These are phyloP conservation scores for Talaromyces sp. DNA, from an alignment of 2,329 filamentous ascomycete species.

Conservation along the genomic window DNA sequence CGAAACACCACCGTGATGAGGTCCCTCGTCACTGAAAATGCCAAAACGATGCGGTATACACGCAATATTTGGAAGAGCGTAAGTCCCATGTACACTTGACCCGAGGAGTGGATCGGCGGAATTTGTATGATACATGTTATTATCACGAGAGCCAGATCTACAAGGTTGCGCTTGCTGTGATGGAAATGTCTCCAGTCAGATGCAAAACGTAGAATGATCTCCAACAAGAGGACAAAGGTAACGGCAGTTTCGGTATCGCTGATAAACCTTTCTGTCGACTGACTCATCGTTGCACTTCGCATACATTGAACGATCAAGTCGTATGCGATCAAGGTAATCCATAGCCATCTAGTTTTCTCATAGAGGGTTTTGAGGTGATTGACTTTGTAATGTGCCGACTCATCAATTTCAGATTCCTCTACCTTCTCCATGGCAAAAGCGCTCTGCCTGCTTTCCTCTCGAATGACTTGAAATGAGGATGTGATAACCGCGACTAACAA, in stretches of 20 bases:
- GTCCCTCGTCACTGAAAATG: constrained; percentile 79
- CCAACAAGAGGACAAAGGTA: constrained; percentile 72
- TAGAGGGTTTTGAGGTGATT: constrained; percentile 66
- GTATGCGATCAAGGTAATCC: constrained; percentile 75
- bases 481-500: constrained; percentile 95
- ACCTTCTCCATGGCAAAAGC: constrained; percentile 79
- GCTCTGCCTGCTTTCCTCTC: constrained; percentile 90
- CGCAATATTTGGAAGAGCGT: constrained; percentile 90
- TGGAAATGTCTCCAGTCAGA: constrained; percentile 81
- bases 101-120: constrained; percentile 70
- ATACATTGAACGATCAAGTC: constrained; percentile 76
- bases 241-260: constrained; percentile 68
- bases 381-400: constrained; percentile 28
- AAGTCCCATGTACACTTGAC: constrained; percentile 76
- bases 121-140: constrained; percentile 82
- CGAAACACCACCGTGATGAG: constrained; percentile 83
- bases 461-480: constrained; percentile 95
- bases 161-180: constrained; percentile 67
- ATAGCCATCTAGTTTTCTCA: constrained; percentile 69
- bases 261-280: constrained; percentile 60
- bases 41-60: constrained; percentile 86
- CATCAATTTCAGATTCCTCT: constrained; percentile 44
- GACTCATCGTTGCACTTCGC: constrained; percentile 73
- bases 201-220: constrained; percentile 75
- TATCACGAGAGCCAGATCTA: constrained; percentile 76